Base-by-base conservation (phyloP, 2,329 filamentous ascomycete genomes). In the Hirsutella rhossiliensis region DNA sequence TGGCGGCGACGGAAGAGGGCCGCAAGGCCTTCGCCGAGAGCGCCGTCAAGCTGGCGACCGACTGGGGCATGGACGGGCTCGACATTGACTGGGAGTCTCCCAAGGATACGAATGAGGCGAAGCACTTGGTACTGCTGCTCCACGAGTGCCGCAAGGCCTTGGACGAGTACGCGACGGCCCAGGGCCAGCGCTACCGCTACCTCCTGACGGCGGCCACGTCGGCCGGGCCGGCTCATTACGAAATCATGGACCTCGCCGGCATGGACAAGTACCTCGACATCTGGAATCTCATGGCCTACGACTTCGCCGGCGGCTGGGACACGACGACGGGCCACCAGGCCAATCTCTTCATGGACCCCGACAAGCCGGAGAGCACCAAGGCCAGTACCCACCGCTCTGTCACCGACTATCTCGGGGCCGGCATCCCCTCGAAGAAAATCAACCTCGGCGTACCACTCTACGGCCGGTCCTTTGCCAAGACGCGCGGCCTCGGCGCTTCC, bases 391-490 rank as follows among this genome's bases (percentile, higher is more conserved):
- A 83, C 41, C 64, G 68, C 31, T 84, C 84, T 4, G 65, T 94
- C 23, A 58, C 66, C 9, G 75, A 56, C 37, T 63, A 63, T 45
- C 62, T 76, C 11, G 56, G 65, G 4, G 65, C 70, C 12, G 79
- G 78, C 9, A 71, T 92, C 9, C 53, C 71, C 0, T 50, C 76
- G 0, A 57, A 64, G 41, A 90, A 89, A 62, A 76, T 94, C 42
- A 72, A 85, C 7, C 62, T 92, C 29, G 86, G 86, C 1, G 74
- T 90, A 65, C 84, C 87, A 0, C 69, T 92, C 1, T 92, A 90
- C 56, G 87, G 86, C 1, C 80, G 85, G n/a, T 72, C 80, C 0
- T 92, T 92, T 55, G 66, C 72, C 42, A 67, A 74, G 38, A 90
- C 87, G 0, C 62, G 69, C 5, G 85, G 85, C 0, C 69, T 82